Evolutionary conservation across 108 stramenopile species (phyloP).

Genomic region (Skeletonema grethae): DNA sequence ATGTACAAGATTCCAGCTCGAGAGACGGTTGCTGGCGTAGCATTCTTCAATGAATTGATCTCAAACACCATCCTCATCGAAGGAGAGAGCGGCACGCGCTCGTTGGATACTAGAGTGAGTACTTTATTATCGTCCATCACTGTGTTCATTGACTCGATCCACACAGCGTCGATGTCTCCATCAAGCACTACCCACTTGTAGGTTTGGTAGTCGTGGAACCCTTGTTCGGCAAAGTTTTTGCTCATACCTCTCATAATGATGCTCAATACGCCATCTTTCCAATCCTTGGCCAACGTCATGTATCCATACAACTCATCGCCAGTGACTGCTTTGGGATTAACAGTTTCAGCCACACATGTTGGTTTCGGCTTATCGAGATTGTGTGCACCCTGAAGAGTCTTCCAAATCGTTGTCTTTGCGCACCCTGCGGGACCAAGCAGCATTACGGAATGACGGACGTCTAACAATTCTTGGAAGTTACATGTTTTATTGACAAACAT

Average conservation of each 20-base stretch:
- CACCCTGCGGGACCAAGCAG: slow-evolving; percentile 89
- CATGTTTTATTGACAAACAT: slow-evolving; percentile 74
- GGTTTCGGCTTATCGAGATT: slow-evolving; percentile 84
- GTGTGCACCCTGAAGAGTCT: slow-evolving; percentile 80
- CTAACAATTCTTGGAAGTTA: slow-evolving; percentile 88
- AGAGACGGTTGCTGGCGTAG: slow-evolving; percentile 92
- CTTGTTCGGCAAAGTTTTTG: slow-evolving; percentile 89
- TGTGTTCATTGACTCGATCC: slow-evolving; percentile 96
- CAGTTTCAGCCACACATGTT: slow-evolving; percentile 81
- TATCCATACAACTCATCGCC: slow-evolving; percentile 93
- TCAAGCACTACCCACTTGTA: slow-evolving; percentile 93
- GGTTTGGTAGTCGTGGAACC: slow-evolving; percentile 88
- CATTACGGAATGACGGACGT: slow-evolving; percentile 93
- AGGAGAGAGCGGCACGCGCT: slow-evolving; percentile 86
- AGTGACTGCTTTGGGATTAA: slow-evolving; percentile 91
- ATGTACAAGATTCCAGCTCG: slow-evolving; percentile 92
- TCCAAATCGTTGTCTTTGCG: slow-evolving; percentile 92
- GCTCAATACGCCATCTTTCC: slow-evolving; percentile 91
- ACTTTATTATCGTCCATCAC: slow-evolving; percentile 96
- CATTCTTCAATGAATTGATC: slow-evolving; percentile 90
- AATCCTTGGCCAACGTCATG: slow-evolving; percentile 92
- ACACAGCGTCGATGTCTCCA: slow-evolving; percentile 92
- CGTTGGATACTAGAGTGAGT: slow-evolving; percentile 90
- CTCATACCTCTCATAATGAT: slow-evolving; percentile 94
- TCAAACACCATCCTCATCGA: slow-evolving; percentile 95